Evolutionary conservation across 2,329 filamentous ascomycete genomes (phyloP).

Genomic region (Drechslerella dactyloides): DNA sequence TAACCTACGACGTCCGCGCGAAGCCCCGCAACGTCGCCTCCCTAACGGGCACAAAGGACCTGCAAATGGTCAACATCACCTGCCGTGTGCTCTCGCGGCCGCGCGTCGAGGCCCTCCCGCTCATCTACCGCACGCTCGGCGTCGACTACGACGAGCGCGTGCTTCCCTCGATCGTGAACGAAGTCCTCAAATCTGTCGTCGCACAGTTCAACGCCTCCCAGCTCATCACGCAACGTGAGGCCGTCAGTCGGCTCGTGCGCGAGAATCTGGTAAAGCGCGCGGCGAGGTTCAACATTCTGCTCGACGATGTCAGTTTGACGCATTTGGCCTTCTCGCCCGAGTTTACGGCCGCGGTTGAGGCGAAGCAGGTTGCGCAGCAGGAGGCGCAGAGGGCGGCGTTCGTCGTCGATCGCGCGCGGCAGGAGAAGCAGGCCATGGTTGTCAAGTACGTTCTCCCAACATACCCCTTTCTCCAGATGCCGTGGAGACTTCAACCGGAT

Average conservation of each 20-base stretch:
- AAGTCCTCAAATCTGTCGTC: slow-evolving; percentile 97
- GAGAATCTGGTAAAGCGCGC: slow-evolving; percentile 91
- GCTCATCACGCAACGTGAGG: slow-evolving; percentile 98
- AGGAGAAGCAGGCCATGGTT: slow-evolving; percentile 99
- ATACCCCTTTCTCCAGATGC: not conserved
- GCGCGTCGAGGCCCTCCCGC: slow-evolving; percentile 83
- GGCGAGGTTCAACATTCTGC: slow-evolving; percentile 93
- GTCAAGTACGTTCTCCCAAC: slow-evolving; percentile 61
- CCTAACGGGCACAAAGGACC: slow-evolving; percentile 95
- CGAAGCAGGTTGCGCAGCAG: slow-evolving; percentile 73
- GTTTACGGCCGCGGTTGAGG: slow-evolving; percentile 75
- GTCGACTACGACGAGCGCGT: slow-evolving; percentile 97
- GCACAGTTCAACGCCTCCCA: slow-evolving; percentile 99
- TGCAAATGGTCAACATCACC: slow-evolving; percentile 99
- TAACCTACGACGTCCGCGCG: slow-evolving; percentile 96
- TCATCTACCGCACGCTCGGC: slow-evolving; percentile 95
- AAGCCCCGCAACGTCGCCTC: slow-evolving; percentile 97
- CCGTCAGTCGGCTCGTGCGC: slow-evolving; percentile 85
- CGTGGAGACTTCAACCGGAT: not conserved
- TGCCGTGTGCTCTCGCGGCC: slow-evolving; percentile 97
- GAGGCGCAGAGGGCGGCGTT: slow-evolving; percentile 97
- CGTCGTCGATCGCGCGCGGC: slow-evolving; percentile 96
- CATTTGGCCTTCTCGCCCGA: slow-evolving; percentile 76
- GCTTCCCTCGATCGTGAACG: slow-evolving; percentile 95
- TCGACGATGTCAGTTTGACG: slow-evolving; percentile 97